Evolutionary conservation across 805 yeast genomes (phyloP), one percentile per base, ranked within the genome.

Genomic region (Kluyveromyces dobzhanskii): DNA sequence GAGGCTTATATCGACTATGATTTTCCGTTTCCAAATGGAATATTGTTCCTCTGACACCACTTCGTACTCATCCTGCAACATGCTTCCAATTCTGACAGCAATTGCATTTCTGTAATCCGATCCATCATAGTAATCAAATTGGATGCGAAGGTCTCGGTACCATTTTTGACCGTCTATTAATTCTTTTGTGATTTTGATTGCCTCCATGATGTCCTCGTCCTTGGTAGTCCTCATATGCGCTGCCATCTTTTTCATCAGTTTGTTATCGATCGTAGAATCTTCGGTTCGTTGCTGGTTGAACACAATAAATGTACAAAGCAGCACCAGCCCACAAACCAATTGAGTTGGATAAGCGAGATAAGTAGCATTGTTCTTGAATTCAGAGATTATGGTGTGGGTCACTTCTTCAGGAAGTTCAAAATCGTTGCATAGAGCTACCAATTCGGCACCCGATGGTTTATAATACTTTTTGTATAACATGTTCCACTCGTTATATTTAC

Each of bases 321-420:
- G 65, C 1, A 80, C 67, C 44, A 82, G 53, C 0, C 88, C 88
- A 53, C 84, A 78, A 3, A 81, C 73, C 17, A 82, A 55, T 6
- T 77, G 75, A 86, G 87, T 81, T 29, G 78, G 80, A 42, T 73
- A 76, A 26, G 71, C 71, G 29, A 79, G 70, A 45, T 75, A 74
- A 32, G 69, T 67, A 34, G 70, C 66, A 49, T 75, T 74, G 3
- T 64, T 56, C 29, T 67, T 59, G 46, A 70, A 80, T 1, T 77
- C 70, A 30, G 67, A 69, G 8, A 79, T 43, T 33, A 82, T 64
- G 26, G 64, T 58, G 18, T 65, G 62, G 0, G 85, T 75, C 2
- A 71, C 61, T 0, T 68, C 66, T 16, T 67, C 61, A 0, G 85
- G 84, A 17, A 82, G 62, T 52, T 76, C 75, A 51, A 81, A 81